Evolutionary conservation across 2,329 filamentous ascomycete genomes (phyloP).

Genomic region (Trichoderma brevicompactum): DNA sequence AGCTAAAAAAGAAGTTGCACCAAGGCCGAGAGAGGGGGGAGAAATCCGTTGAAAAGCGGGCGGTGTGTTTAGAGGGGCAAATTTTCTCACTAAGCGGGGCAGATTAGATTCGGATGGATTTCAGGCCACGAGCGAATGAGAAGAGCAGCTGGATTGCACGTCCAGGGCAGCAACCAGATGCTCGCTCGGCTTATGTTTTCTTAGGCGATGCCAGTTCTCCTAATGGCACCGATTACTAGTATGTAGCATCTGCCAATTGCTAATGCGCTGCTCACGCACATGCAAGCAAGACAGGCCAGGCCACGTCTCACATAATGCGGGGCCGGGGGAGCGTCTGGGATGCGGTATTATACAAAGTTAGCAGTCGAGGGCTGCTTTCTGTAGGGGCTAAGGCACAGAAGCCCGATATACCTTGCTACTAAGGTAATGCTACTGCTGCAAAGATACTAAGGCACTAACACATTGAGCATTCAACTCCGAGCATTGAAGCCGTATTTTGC

Average conservation of each 20-base stretch:
- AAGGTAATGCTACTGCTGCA: no score
- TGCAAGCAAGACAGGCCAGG: not conserved
- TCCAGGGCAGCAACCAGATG: not conserved
- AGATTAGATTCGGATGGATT: conserved; percentile 20
- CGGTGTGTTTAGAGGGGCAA: conserved; percentile 41
- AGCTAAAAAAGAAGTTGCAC: conserved; percentile 12
- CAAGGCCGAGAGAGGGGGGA: conserved; percentile 21
- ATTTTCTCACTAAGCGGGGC: conserved; percentile 34
- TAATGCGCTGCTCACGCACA: conserved; percentile 3
- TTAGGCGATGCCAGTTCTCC: not conserved
- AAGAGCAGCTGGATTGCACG: conserved; percentile 5
- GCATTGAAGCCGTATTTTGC: not conserved
- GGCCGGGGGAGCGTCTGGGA: not conserved
- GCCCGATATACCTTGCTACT: not conserved
- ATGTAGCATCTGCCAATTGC: not conserved
- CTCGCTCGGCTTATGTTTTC: conserved; percentile 22
- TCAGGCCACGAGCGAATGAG: not conserved
- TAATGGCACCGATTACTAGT: not conserved
- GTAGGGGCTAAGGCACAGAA: no score
- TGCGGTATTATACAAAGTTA: conserved; percentile 5
- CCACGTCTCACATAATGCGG: conserved; percentile 24
- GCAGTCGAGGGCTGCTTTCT: no score
- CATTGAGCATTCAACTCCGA: no score
- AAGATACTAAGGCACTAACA: not conserved
- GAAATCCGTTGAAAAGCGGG: conserved; percentile 31